Evolutionary conservation across 192 early-diverging fungal genomes (phyloP).

Genomic region (Coemansia sp.): DNA sequence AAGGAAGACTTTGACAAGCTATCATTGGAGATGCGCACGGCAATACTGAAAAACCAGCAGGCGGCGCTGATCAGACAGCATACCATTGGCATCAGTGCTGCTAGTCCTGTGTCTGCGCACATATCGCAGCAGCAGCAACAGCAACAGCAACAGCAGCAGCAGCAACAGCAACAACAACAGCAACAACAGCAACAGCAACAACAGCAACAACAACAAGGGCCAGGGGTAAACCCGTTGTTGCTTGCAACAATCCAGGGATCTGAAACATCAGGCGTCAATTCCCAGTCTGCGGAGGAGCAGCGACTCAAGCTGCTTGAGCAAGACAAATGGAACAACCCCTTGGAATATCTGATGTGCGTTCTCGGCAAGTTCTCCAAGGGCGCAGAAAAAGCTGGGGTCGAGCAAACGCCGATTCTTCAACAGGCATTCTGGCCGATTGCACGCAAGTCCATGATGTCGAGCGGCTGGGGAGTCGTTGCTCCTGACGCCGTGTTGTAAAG

Average conservation of each 20-base stretch:
- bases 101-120: background rate
- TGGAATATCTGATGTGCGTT: constrained; percentile 54
- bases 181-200: too few species aligned
- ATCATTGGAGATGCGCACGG: constrained; percentile 26
- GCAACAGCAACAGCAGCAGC: constrained; percentile 14
- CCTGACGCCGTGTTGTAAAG: constrained; percentile 38
- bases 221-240: constrained; percentile 15
- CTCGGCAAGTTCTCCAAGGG: constrained; percentile 38
- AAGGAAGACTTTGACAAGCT: constrained; percentile 39
- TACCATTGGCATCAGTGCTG: constrained; percentile 17
- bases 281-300: constrained; percentile 29
- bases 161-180: constrained; percentile 17
- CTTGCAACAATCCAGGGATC: constrained; percentile 27
- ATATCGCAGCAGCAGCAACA: constrained; percentile 12
- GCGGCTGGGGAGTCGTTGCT: constrained; percentile 44
- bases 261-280: background rate
- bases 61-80: constrained; percentile 33
- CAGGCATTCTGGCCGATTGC: constrained; percentile 54
- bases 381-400: constrained; percentile 43
- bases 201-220: background rate
- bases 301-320: constrained; percentile 36
- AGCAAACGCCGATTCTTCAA: constrained; percentile 48
- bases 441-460: constrained; percentile 36
- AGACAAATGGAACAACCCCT: constrained; percentile 51
- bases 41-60: constrained; percentile 40